A percentile compares a stretch with the other conserved stretches of the same genome.
phyloP scores from a whole-genome alignment of 306 rosid genomes.

The Inga oerstediana region DNA sequence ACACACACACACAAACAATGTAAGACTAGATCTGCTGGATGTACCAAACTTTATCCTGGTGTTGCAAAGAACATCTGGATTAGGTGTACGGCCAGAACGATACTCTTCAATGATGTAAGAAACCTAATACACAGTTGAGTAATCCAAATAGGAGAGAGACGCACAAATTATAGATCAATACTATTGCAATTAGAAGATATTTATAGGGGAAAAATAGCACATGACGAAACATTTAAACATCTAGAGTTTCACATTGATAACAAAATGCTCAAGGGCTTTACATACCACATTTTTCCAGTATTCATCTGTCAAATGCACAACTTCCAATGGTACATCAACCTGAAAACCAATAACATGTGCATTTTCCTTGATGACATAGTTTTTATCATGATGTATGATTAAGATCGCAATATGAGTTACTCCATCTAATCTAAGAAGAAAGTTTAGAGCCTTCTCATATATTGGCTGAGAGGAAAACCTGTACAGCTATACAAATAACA shows the following conservation, averaged over 20 bases:
- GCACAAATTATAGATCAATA: background rate
- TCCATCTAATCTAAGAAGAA: background rate
- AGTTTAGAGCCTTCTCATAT: background rate
- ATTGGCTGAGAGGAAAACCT: background rate
- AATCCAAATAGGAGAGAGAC: constrained; percentile 19
- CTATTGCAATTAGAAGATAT: constrained; percentile 14
- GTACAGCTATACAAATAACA: background rate
- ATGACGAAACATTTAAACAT: background rate
- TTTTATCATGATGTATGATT: background rate
- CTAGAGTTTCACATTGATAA: background rate
- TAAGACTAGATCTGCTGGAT: constrained; percentile 17
- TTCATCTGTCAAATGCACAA: constrained; percentile 92
- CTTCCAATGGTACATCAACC: constrained; percentile 83
- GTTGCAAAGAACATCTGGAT: constrained; percentile 94
- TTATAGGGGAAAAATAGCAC: background rate
- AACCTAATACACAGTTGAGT: constrained; percentile 54
- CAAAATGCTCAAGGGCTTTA: background rate
- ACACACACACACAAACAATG: background rate
- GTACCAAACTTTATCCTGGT: constrained; percentile 95
- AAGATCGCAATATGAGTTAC: background rate
- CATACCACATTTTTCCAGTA: constrained; percentile 94
- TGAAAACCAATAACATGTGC: constrained; percentile 36
- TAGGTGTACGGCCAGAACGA: constrained; percentile 91
- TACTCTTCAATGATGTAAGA: constrained; percentile 87
- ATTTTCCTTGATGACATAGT: constrained; percentile 16